Conservation (phyloP, 176 grass and related monocot genomes). For the Thalia dealbata region DNA sequence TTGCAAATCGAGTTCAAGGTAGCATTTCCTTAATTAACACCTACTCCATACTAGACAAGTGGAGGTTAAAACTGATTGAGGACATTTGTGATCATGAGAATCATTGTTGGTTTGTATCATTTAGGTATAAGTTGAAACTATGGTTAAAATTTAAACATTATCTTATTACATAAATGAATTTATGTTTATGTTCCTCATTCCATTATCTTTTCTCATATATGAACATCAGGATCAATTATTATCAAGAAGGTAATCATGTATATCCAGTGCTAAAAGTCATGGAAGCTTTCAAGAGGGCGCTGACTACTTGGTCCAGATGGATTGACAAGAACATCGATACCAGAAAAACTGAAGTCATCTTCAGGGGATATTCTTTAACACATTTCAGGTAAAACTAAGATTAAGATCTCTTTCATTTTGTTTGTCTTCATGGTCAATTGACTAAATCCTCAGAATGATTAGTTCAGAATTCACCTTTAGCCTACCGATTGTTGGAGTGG, state of each 20-base stretch:
- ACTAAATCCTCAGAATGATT: neutral
- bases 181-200: conserved; percentile 4
- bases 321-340: conserved; percentile 65
- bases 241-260: conserved; percentile 71
- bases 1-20: too few relatives aligned
- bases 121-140: neutral
- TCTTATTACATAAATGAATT: neutral
- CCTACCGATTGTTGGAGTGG: neutral
- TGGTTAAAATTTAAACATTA: neutral
- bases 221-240: conserved; percentile 54
- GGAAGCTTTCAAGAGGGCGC: conserved; percentile 68
- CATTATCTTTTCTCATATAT: neutral
- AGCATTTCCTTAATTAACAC: too few relatives aligned
- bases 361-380: conserved; percentile 67
- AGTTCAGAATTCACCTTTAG: neutral
- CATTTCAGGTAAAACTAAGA: conserved; percentile 58
- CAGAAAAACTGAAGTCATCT: conserved; percentile 65
- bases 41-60: too few relatives aligned
- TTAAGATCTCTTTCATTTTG: neutral
- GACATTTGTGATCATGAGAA: neutral
- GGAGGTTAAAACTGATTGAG: neutral
- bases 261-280: conserved; percentile 48
- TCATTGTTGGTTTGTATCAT: neutral
- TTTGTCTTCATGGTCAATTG: neutral
- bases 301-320: conserved; percentile 75